Evolutionary conservation across 768 basidiomycete genomes (phyloP).

Genomic region (Russula dissimulans): DNA sequence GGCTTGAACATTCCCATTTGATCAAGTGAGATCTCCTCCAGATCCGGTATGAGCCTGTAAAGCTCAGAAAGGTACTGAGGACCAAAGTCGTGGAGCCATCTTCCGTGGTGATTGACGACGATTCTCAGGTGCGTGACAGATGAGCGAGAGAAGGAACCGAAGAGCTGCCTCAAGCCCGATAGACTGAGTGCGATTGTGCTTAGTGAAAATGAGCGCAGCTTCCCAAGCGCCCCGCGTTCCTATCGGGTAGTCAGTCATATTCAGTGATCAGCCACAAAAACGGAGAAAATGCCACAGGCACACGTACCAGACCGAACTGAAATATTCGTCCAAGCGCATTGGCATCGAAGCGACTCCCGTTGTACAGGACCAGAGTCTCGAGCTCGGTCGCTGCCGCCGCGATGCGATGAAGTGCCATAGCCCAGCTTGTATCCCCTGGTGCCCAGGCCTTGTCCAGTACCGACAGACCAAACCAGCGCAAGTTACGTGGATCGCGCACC

Average conservation of each 20-base stretch:
- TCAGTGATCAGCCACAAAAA: background rate
- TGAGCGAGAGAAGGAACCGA: constrained; percentile 3
- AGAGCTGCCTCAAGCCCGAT: constrained; percentile 1
- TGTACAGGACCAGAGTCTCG: constrained; percentile 4
- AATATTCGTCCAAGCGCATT: background rate
- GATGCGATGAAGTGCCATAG: background rate
- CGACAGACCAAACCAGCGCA: constrained; percentile 7
- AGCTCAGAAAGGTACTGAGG: constrained; percentile 8
- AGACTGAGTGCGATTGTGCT: background rate
- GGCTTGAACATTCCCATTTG: background rate
- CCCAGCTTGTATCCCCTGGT: background rate
- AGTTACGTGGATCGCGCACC: constrained; percentile 3
- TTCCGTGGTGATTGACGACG: constrained; percentile 1
- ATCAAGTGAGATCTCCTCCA: constrained; percentile 14
- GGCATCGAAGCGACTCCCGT: background rate
- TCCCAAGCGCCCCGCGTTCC: constrained; percentile 1
- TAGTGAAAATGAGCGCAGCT: constrained; percentile 8
- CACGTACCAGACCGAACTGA: constrained; percentile 6
- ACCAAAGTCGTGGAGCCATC: constrained; percentile 3
- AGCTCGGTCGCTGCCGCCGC: constrained; percentile 2
- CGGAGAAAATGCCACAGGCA: background rate
- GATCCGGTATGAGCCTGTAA: background rate
- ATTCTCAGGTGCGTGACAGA: constrained; percentile 10
- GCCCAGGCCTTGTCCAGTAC: background rate
- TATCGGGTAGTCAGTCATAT: background rate